Evolutionary conservation across 2,329 filamentous ascomycete species (phyloP).

Genomic region (Purpureocillium lavendulum): DNA sequence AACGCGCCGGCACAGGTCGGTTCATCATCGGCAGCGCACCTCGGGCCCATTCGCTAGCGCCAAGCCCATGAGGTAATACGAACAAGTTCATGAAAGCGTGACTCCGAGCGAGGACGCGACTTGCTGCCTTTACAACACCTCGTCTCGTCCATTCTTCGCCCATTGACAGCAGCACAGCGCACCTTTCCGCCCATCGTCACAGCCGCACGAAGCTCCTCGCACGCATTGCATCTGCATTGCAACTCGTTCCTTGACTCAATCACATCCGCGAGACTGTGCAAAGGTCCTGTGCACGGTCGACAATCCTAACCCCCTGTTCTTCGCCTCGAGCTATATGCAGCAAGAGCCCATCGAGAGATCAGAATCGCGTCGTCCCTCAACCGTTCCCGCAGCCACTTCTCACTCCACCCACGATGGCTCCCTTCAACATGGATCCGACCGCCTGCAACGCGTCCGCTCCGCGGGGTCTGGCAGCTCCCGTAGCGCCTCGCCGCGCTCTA

Average conservation of each 20-base stretch:
- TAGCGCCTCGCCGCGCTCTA: conserved; percentile 27
- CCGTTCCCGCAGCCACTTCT: conserved; percentile 22
- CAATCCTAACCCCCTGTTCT: conserved; percentile 11
- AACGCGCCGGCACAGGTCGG: no score
- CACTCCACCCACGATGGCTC: conserved; percentile 49
- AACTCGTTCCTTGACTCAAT: not conserved
- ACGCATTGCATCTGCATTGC: not conserved
- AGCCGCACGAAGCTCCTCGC: conserved; percentile 4
- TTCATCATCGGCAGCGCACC: no score
- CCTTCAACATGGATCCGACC: conserved; percentile 32
- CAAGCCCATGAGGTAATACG: no score
- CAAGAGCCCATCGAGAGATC: conserved; percentile 43
- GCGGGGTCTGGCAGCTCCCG: conserved; percentile 16
- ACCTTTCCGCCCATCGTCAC: conserved; percentile 1
- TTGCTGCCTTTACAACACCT: conserved; percentile 6
- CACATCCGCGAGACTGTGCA: conserved; percentile 39
- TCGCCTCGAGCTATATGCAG: conserved; percentile 51
- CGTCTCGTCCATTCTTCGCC: no score
- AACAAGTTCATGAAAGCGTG: no score
- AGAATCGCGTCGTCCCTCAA: conserved; percentile 30
- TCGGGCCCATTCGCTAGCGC: no score
- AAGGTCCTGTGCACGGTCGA: conserved; percentile 40
- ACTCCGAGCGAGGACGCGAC: no score
- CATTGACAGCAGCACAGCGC: no score
- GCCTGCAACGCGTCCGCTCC: conserved; percentile 22